phyloP scores from a whole-genome alignment of 495 filamentous ascomycete genomes.

The Neurospora tetraspora region DNA sequence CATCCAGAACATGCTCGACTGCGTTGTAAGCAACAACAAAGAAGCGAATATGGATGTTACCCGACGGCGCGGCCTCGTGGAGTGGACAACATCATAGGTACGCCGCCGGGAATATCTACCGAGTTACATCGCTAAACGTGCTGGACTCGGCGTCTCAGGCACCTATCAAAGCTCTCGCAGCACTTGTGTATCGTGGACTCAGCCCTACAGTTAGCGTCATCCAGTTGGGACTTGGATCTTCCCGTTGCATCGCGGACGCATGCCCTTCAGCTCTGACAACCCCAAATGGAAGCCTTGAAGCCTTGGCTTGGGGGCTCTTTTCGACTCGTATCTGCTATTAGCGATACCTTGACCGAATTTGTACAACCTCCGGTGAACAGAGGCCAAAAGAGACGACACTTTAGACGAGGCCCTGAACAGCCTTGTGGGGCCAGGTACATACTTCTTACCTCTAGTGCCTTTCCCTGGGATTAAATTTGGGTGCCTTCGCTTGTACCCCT shows the following conservation, averaged over 20 bases:
- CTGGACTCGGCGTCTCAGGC: background rate
- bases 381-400: background rate
- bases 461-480: background rate
- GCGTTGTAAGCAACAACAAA: background rate
- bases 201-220: background rate
- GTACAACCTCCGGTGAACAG: background rate
- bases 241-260: background rate
- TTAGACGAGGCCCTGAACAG: background rate
- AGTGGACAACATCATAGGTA: background rate
- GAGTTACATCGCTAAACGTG: background rate
- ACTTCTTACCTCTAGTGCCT: background rate
- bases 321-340: background rate
- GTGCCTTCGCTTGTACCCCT: background rate
- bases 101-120: too few relatives aligned
- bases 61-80: background rate
- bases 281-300: background rate
- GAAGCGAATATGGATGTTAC: background rate
- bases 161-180: background rate
- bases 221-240: background rate
- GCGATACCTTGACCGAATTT: background rate
- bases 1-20: background rate
- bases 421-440: background rate
- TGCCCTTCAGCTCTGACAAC: background rate
- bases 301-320: background rate
- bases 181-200: background rate